Evolutionary conservation across 306 rosid species (phyloP), one percentile per base, ranked within the genome.

Genomic region (Crataegus laevigata): DNA sequence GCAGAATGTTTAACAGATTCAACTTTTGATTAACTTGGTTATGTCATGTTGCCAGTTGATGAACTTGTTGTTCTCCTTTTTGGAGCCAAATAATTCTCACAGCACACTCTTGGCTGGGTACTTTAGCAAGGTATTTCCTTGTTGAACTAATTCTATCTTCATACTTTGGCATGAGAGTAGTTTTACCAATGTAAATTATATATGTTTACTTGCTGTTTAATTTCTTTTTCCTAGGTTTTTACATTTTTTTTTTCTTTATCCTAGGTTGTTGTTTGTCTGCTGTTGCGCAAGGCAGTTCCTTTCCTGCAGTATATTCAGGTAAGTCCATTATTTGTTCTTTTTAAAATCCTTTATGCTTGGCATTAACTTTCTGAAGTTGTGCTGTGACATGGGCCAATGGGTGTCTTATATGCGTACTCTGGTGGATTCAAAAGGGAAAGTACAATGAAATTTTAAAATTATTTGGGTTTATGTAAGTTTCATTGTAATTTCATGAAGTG

Each of bases 211-310:
- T 57, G 62, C 73, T 71, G 63, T 55, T 69, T 38, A 12, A 32
- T 43, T 2, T 3, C 29, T 65, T 40, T 1, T 55, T 71, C 47
- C 5, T 28, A 14, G 43, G 63, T 55, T 60, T 61, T 66, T 75
- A 72, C 80, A 32, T 77, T 73, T 40, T 71, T 68, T 58, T 51
- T 78, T 80, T 81, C 63, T 77, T 76, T 24, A 83, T 90, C 83
- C 82, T 85, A 96, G 99, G 98, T 96, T 85, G 99, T 90, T 82
- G 89, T 89, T 83, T 88, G 98, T 81, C 89, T 96, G 80, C 84
- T 96, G 87, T 78, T 96, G 87, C 99, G 96, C 52, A 96, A 96
- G 99, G 91, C 96, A 47, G 92, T 83, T 84, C 90, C 96, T 67
- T 92, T 96, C 83, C 85, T 92, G 96, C 90, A 77, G 15, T 92